Evolutionary conservation across 2,329 filamentous ascomycete genomes (phyloP).

Genomic region (Sporothrix sp.): DNA sequence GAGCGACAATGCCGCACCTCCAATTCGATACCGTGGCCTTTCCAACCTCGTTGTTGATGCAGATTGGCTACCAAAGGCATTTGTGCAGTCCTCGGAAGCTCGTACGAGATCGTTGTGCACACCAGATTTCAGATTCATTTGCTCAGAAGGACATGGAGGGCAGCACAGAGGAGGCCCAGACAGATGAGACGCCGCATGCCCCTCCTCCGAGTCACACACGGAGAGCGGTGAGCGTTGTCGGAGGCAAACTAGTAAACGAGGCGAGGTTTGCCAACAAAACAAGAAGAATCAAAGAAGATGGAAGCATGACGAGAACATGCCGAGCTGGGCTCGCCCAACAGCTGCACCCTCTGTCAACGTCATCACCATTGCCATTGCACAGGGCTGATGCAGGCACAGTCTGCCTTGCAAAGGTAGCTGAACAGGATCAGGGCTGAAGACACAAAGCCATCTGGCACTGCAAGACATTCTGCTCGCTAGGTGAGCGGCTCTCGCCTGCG

Average conservation of each 20-base stretch:
- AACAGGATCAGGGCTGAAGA: background rate
- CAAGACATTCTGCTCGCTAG: no score
- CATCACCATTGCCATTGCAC: no score
- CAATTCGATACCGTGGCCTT: background rate
- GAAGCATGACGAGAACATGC: background rate
- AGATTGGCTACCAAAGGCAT: constrained; percentile 1
- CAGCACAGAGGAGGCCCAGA: background rate
- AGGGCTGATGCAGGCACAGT: no score
- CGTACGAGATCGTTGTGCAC: background rate
- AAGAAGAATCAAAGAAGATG: background rate
- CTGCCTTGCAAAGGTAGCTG: constrained; percentile 10
- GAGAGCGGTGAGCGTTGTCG: constrained; percentile 6
- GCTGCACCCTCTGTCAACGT: no score
- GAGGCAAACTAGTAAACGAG: background rate
- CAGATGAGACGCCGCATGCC: background rate
- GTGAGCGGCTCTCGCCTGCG: constrained; percentile 2
- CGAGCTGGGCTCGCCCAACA: no score
- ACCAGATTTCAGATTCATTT: background rate
- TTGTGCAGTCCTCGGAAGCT: background rate
- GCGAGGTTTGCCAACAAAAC: background rate
- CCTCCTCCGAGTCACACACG: constrained; percentile 5
- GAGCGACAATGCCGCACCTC: no score
- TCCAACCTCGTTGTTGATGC: background rate
- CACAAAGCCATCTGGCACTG: no score
- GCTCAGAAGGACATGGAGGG: background rate